Base-by-base conservation (phyloP, 2,329 filamentous ascomycete genomes). In the Cladosporium sp. region DNA sequence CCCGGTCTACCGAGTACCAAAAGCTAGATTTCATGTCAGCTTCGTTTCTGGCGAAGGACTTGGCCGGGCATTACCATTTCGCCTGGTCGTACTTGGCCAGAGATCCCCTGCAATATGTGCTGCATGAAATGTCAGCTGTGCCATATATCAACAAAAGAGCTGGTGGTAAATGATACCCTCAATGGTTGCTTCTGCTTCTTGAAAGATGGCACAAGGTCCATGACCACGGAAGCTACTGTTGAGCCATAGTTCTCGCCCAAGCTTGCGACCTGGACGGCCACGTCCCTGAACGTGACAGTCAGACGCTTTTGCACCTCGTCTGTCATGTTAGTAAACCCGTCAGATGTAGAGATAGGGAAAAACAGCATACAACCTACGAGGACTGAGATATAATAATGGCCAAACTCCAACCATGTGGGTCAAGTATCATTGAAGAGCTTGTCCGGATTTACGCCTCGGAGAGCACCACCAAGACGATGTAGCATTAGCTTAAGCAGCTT, bases 11-110 rank as follows among this genome's bases (percentile, higher is more conserved):
- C 43, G 13, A 47, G 43, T 0, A 47, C 43, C 7, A 47, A 15
- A 15, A 47, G 22, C 43, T 47, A n/a, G 3, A 86, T 86, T 64
- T 87, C 82, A 38, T 2, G 18, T n/a, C 13, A 30, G 25, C n/a
- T 7, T 61, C 61, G 56, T 84, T 57, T 11, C 79, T 75, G 7
- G 87, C 78, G 35, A 80, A 75, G 16, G 22, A 27, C 84, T 3
- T 75, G 81, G 62, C 87, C n/a, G n/a, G 87, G 55, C 83, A 80
- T 57, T 84, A 47, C 43, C 43, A 47, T 47, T 47, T 47, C 43
- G 13, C 43, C 35, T 7, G 43, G 43, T 11, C 22, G 15, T 19
- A 47, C 43, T 20, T 47, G 43, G 9, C 43, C 43, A 2, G 43
- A 47, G 7, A 47, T 18, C 19, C 43, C 43, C 11, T 47, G 33